phyloP scores from a whole-genome alignment of 768 basidiomycete genomes.

The Trametes meyenii region DNA sequence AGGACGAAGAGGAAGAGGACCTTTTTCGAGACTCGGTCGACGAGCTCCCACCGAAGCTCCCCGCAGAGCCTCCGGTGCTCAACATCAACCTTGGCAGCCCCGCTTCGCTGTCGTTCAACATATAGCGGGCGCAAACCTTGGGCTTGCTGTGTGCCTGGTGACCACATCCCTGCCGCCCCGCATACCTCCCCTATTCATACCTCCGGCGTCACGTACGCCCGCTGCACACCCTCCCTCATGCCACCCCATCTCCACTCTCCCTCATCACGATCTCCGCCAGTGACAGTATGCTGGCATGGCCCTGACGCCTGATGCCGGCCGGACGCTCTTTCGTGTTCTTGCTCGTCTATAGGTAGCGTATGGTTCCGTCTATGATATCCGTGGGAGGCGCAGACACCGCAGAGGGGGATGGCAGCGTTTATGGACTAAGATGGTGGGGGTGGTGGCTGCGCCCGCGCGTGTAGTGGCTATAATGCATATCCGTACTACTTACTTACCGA shows the following conservation, averaged over 20 bases:
- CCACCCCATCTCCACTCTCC: background rate
- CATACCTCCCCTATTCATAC: background rate
- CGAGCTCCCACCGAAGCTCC: slow-evolving; percentile 13
- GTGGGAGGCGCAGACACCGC: background rate
- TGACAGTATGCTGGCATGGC: slow-evolving; percentile 13
- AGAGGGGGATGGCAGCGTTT: background rate
- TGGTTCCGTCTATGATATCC: background rate
- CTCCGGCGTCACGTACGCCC: background rate
- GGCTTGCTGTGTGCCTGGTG: background rate
- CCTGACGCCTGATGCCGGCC: slow-evolving; percentile 10
- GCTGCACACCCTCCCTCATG: background rate
- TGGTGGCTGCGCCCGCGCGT: background rate
- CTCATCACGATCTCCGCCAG: slow-evolving; percentile 5
- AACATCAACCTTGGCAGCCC: slow-evolving; percentile 27
- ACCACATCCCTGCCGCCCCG: too few species aligned
- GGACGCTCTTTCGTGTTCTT: slow-evolving; percentile 2
- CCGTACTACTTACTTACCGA: background rate
- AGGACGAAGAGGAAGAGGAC: slow-evolving; percentile 54
- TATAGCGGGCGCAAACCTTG: background rate
- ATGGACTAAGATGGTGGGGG: background rate
- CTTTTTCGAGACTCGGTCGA: slow-evolving; percentile 20
- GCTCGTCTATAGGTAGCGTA: background rate
- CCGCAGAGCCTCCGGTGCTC: slow-evolving; percentile 26
- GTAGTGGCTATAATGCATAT: background rate
- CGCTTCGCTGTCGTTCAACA: slow-evolving; percentile 24